Evolutionary conservation across 805 yeast species (phyloP).

Genomic region (Lipomyces starkeyi): DNA sequence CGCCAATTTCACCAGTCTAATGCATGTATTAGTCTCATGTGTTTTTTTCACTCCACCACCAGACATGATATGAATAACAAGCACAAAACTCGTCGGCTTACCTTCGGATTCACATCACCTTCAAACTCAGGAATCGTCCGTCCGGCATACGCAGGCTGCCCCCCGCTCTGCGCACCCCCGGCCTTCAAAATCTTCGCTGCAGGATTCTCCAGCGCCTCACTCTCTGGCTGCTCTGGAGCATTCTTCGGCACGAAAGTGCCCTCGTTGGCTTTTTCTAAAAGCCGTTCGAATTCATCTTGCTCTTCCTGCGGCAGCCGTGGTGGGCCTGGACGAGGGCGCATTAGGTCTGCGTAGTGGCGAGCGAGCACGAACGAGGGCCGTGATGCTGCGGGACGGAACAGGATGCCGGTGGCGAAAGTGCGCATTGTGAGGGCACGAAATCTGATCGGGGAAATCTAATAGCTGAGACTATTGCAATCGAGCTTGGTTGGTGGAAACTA

Average conservation of each 20-base stretch:
- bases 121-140: conserved; percentile 90
- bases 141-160: conserved; percentile 60
- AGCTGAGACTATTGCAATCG: background rate
- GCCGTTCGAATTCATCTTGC: conserved; percentile 88
- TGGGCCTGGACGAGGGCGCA: conserved; percentile 55
- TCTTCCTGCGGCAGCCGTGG: conserved; percentile 79
- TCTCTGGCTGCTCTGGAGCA: background rate
- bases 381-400: background rate
- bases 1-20: conserved; percentile 90
- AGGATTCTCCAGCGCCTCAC: conserved; percentile 29
- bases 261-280: conserved; percentile 79
- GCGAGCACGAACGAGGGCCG: background rate
- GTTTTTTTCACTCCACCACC: no score
- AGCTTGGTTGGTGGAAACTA: background rate
- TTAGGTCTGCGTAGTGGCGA: conserved; percentile 22
- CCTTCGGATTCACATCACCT: conserved; percentile 84
- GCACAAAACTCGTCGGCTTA: conserved; percentile 27
- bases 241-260: conserved; percentile 47
- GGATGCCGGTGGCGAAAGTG: background rate
- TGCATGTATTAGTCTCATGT: no score
- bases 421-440: background rate
- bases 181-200: no score
- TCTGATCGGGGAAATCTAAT: background rate
- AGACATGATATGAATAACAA: no score
- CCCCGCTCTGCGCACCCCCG: conserved; percentile 47